Base-by-base conservation (phyloP, 441 rosid genomes). In the Gossypium aridum region DNA sequence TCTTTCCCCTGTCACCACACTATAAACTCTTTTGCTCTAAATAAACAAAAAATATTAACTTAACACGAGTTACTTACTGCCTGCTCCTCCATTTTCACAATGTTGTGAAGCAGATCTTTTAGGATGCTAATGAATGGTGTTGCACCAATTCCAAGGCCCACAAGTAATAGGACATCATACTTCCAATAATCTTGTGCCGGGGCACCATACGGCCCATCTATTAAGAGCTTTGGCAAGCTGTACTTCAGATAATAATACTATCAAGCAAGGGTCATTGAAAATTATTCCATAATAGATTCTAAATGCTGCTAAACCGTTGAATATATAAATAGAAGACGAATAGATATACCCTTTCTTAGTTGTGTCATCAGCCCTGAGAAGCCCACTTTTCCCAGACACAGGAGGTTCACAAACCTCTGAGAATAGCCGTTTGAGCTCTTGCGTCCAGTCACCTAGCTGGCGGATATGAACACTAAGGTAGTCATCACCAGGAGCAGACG, bases 91-190 rank as follows among this genome's bases (percentile, higher is more conserved):
- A 83, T 88, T 80, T 83, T 91, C 72, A 94, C 85, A 37, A 89
- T 90, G 90, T 85, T 88, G 80, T 87, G 90, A 26, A 92, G 92
- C 77, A 95, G 66, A 81, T 92, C 99, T 79, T 91, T 95, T 64
- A 95, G 77, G 81, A 95, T 86, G 81, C 99, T 95, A 76, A 95
- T 87, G 84, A 91, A 95, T 56, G 99, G 99, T 49, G 99, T 95
- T 75, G 99, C 99, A 34, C 98, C 99, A 47, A 95, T 95, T 56
- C 99, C 98, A 37, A 92, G 91, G 25, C 97, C 99, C 75, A 95
- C 94, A 7, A 95, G 94, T 69, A 95, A 78, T 39, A 95, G 72
- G 62, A 95, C 96, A 65, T 95, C 99, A 45, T 92, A 95, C 74
- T 90, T 95, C 57, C 80, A 28, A 77, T 91, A 90, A 64, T 92